These are phyloP conservation scores for Barnettozyma populi DNA, from an alignment of 805 yeast genomes.

Conservation along the genomic window DNA sequence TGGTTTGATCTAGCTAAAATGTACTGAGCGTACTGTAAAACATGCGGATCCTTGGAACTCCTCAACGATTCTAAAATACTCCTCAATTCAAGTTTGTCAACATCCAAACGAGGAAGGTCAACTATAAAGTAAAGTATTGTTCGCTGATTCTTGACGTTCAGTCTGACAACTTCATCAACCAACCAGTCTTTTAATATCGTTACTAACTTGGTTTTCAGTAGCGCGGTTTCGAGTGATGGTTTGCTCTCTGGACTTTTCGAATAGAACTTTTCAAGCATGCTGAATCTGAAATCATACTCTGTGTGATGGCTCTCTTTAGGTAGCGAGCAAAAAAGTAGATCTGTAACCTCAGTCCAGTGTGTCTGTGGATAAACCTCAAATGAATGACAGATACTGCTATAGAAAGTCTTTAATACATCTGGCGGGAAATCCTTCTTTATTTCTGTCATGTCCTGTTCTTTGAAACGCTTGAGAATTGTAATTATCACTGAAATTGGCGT, in stretches of 20 bases:
- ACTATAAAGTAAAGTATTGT: background rate
- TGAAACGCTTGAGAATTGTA: background rate
- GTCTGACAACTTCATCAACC: background rate
- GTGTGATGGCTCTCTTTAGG: background rate
- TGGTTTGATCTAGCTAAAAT: background rate
- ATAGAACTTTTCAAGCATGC: background rate
- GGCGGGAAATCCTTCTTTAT: background rate
- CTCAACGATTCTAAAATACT: background rate
- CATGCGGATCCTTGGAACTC: background rate
- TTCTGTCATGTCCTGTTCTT: background rate
- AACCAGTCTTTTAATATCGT: background rate
- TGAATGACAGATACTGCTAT: background rate
- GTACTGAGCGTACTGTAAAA: background rate
- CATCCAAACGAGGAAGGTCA: background rate
- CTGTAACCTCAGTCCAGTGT: background rate
- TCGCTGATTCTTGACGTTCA: background rate
- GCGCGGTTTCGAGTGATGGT: background rate
- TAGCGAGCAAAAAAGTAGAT: background rate
- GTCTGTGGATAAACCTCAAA: background rate
- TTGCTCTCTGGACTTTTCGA: background rate
- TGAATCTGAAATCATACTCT: background rate
- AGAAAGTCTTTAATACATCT: background rate
- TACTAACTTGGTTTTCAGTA: background rate
- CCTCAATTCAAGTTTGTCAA: background rate
- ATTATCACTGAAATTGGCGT: background rate